Base-by-base conservation (phyloP, 1,139 yeast genomes). In the Saccharomyces pastorianus region DNA sequence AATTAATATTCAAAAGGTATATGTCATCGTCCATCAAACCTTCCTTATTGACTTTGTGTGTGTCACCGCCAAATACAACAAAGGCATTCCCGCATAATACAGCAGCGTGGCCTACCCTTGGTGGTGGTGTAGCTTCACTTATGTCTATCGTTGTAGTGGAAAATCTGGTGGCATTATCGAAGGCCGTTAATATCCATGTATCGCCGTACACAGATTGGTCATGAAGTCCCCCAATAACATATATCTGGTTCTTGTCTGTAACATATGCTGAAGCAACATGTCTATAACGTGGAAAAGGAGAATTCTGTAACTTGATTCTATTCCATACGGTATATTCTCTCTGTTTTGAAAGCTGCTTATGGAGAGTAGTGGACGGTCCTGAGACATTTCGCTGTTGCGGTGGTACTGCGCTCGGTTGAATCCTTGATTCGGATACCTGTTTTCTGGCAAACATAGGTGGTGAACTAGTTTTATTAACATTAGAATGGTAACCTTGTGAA, bases 51-150 rank as follows among this genome's bases (percentile, higher is more conserved):
- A 93, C 87, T 63, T 87, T 89, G 52, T 84, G 88, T 1, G 98
- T 93, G 68, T 93, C 99, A 64, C 99, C 99, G 49, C 98, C 99
- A 72, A 88, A 93, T 26, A 95, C 83, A 51, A 93, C 90, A 66
- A 86, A 93, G 0, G 99, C 99, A 66, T 91, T 93, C 13, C 99
- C 99, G 59, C 96, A 85, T 41, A 93, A 77, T 20, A 93, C 88
- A 2, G 95, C 81, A 1, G 97, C 89, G 70, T 93, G 99, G 1
- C 99, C 99, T 4, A 93, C 97, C 63, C 99, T 82, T 31, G 99
- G 97, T 20, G 96, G 93, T 1, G 97, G 97, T 28, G 89, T 83
- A 20, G 82, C 79, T 52, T 84, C 88, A 31, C 80, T 76, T 46
- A 82, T 77, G 56, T 85, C 93, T 34, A 93, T 79, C 53, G 83